Conservation (phyloP, 2,329 filamentous ascomycete species). For the Verruconis gallopava region DNA sequence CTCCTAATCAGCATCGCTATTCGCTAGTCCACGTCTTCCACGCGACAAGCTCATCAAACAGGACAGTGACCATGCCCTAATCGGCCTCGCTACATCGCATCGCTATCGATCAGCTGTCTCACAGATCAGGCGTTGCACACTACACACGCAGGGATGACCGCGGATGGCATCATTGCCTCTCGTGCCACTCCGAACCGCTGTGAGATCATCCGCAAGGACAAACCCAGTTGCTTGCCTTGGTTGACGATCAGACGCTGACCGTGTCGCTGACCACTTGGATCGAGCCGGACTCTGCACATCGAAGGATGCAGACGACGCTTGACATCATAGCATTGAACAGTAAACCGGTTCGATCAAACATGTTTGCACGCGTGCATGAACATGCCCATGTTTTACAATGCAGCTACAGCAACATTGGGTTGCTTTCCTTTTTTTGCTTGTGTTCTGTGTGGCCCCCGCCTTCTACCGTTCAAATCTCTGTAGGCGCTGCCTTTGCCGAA, state of each 20-base stretch:
- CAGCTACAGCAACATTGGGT: too few relatives aligned
- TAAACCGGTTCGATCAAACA: neutral
- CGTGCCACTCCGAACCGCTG: neutral
- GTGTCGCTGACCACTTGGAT: neutral
- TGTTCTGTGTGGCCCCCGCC: too few relatives aligned
- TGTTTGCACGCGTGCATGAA: neutral
- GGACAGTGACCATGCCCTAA: neutral
- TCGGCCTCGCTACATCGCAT: neutral
- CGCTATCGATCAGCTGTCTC: neutral
- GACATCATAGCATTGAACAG: conserved; percentile 1
- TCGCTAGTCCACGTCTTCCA: neutral
- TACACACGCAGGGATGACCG: neutral
- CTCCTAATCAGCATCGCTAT: too few relatives aligned
- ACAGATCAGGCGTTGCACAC: neutral
- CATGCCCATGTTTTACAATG: too few relatives aligned
- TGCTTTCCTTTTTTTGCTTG: neutral
- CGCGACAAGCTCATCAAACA: neutral
- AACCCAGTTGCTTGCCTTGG: neutral
- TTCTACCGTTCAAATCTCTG: neutral
- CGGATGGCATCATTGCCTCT: neutral
- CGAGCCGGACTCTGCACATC: neutral
- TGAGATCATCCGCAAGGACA: neutral
- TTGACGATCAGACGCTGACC: neutral
- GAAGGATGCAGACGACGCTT: neutral
- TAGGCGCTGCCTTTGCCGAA: neutral